These are phyloP conservation scores for Elsinoe perseae DNA, from an alignment of 2,329 filamentous ascomycete species.

Conservation along the genomic window DNA sequence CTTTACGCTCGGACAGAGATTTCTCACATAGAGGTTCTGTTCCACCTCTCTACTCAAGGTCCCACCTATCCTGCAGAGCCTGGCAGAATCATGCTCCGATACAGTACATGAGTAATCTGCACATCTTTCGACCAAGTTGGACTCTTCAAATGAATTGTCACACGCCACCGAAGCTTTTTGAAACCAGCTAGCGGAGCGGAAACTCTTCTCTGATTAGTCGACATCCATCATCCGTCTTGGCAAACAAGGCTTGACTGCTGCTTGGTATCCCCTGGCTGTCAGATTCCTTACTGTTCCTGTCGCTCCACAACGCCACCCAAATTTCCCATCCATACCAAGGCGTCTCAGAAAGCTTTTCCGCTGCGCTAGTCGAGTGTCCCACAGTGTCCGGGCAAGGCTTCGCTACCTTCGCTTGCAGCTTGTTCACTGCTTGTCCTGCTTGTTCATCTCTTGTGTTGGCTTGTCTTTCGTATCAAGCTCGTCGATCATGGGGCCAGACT, in stretches of 20 bases:
- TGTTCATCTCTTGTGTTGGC: neutral
- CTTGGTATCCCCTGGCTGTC: too few species aligned
- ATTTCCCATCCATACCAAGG: neutral
- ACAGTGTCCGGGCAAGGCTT: neutral
- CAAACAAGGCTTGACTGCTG: slow-evolving; percentile 1
- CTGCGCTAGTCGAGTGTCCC: too few species aligned
- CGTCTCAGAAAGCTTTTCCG: neutral
- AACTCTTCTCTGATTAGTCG: neutral
- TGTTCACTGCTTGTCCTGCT: neutral
- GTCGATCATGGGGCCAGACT: slow-evolving; percentile 10
- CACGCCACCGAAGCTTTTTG: slow-evolving; percentile 11
- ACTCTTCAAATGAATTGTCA: neutral
- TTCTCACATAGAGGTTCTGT: too few species aligned
- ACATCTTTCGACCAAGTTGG: neutral
- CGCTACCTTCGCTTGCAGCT: neutral
- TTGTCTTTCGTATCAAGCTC: slow-evolving; percentile 1
- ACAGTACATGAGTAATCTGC: neutral
- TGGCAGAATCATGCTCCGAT: too few species aligned
- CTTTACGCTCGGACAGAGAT: too few species aligned
- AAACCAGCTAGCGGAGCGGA: slow-evolving; percentile 13
- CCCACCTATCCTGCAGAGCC: too few species aligned
- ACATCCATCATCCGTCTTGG: neutral
- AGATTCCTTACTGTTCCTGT: too few species aligned
- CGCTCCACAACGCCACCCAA: neutral
- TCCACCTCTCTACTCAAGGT: too few species aligned